Evolutionary conservation across 2,329 filamentous ascomycete genomes (phyloP).

Genomic region (Emmonsiellopsis sp.): DNA sequence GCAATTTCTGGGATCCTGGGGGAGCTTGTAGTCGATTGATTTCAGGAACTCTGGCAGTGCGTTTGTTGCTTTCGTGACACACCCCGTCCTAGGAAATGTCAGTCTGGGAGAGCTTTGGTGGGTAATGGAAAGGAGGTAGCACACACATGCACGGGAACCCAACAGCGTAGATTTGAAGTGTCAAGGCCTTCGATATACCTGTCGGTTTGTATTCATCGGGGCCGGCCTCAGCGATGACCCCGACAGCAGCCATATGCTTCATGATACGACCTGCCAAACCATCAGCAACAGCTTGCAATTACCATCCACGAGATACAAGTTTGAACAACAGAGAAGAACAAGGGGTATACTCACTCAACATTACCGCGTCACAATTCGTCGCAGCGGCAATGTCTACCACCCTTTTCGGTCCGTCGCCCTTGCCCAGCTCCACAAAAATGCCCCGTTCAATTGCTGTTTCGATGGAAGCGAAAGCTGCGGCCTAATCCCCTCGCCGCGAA

Average conservation of each 20-base stretch:
- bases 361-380: background rate
- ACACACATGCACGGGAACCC: slow-evolving; percentile 18
- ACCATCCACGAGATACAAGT: no score
- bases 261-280: slow-evolving; percentile 16
- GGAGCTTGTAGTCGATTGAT: slow-evolving; percentile 18
- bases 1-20: slow-evolving; percentile 16
- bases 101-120: background rate
- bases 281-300: no score
- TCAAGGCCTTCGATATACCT: slow-evolving; percentile 17
- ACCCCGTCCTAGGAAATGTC: slow-evolving; percentile 18
- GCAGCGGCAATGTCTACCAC: no score
- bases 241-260: slow-evolving; percentile 14
- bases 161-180: slow-evolving; percentile 15
- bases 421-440: slow-evolving; percentile 6
- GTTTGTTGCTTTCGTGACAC: slow-evolving; percentile 15
- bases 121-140: slow-evolving; percentile 5
- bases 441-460: slow-evolving; percentile 10
- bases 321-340: no score
- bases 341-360: slow-evolving; percentile 8
- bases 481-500: background rate
- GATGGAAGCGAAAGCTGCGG: slow-evolving; percentile 10
- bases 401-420: no score
- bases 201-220: slow-evolving; percentile 20
- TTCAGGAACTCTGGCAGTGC: slow-evolving; percentile 19
- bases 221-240: slow-evolving; percentile 16